Evolutionary conservation across 2,329 filamentous ascomycete species (phyloP).

Genomic region (Ophiostoma himal-ulmi): DNA sequence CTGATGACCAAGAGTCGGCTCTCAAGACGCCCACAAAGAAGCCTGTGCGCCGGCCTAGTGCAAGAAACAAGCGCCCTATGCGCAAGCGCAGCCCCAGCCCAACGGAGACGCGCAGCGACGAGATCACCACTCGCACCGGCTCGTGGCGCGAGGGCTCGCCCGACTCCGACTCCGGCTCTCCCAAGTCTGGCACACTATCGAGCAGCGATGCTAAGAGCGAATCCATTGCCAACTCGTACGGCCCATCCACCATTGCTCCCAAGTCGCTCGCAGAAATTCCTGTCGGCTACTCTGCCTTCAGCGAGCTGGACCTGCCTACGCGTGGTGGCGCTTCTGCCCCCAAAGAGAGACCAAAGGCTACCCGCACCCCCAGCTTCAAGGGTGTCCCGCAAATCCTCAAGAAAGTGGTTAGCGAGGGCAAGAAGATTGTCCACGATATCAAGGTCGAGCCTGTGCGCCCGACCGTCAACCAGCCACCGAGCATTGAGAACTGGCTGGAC

Average conservation of each 20-base stretch:
- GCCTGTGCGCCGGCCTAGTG: conserved; percentile 21
- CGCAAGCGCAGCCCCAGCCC: conserved; percentile 30
- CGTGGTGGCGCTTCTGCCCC: conserved; percentile 39
- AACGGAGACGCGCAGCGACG: conserved; percentile 32
- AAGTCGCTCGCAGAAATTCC: conserved; percentile 57
- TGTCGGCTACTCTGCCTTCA: conserved; percentile 61
- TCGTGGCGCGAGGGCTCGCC: conserved; percentile 31
- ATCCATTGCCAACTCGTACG: conserved; percentile 36
- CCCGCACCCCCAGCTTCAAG: conserved; percentile 53
- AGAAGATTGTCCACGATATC: conserved; percentile 56
- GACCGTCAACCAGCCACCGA: conserved; percentile 52
- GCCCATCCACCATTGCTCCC: conserved; percentile 40
- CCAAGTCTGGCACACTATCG: conserved; percentile 4
- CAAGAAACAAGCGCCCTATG: conserved; percentile 21
- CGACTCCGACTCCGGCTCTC: background rate
- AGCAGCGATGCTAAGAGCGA: conserved; percentile 21
- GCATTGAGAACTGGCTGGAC: conserved; percentile 61
- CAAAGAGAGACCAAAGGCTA: conserved; percentile 42
- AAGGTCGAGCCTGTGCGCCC: conserved; percentile 51
- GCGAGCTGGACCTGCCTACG: conserved; percentile 53
- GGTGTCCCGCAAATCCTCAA: conserved; percentile 58
- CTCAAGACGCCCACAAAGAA: conserved; percentile 27
- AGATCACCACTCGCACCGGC: conserved; percentile 29
- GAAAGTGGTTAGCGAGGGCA: conserved; percentile 58
- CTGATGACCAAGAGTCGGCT: conserved; percentile 33